Percentiles rank a stretch among this genome's conserved stretches.
Conservation (phyloP, 1,284 basidiomycete genomes). For the Macrocybe sp. region DNA sequence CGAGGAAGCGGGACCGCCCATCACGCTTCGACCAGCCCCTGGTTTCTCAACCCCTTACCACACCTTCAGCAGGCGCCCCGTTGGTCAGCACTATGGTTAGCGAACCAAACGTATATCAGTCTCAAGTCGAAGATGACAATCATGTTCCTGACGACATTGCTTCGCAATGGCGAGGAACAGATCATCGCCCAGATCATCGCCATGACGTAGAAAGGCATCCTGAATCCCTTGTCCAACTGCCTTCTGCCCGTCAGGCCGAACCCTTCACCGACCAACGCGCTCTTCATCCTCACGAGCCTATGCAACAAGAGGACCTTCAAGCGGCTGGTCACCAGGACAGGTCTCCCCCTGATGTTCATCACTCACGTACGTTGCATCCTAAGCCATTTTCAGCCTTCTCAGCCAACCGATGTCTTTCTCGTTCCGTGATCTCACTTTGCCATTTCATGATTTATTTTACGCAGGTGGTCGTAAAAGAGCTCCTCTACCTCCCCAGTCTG, state of each 20-base stretch:
- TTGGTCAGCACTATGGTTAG: neutral
- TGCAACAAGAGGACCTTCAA: constrained; percentile 7
- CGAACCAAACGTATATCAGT: neutral
- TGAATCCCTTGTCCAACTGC: constrained; percentile 8
- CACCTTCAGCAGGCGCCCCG: neutral
- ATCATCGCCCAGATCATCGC: too few species aligned
- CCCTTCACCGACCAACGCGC: too few species aligned
- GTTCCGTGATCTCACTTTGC: constrained; percentile 6
- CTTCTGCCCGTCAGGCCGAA: constrained; percentile 7
- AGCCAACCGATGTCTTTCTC: constrained; percentile 9
- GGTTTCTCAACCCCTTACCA: constrained; percentile 6
- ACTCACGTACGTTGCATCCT: constrained; percentile 20
- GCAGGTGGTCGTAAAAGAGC: constrained; percentile 20
- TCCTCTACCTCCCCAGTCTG: constrained; percentile 27
- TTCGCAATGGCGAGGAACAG: constrained; percentile 7
- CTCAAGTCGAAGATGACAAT: constrained; percentile 15
- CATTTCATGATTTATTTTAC: neutral
- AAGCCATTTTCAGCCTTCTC: constrained; percentile 7
- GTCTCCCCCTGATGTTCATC: constrained; percentile 8
- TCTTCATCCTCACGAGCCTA: neutral
- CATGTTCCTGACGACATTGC: constrained; percentile 17
- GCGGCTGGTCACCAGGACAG: constrained; percentile 6
- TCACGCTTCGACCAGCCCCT: constrained; percentile 26
- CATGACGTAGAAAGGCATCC: constrained; percentile 8
- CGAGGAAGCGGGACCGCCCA: constrained; percentile 20